Conservation (phyloP, 352 stramenopile species). For the Aphanomyces euteiches region DNA sequence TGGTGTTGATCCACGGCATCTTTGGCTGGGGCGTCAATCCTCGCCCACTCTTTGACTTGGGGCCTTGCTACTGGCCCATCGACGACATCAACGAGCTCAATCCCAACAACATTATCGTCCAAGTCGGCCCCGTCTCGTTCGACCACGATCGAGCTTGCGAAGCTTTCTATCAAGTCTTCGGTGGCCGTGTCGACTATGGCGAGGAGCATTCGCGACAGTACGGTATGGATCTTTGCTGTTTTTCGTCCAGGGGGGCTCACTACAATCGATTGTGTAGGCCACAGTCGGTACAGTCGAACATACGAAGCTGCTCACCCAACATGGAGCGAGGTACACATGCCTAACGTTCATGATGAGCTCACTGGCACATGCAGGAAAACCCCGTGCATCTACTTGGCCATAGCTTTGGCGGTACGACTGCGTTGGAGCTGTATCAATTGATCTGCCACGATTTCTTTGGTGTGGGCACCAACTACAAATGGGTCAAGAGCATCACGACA, state of each 20-base stretch:
- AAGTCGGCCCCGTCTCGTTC: slow-evolving; percentile 60
- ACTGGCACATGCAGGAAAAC: slow-evolving; percentile 27
- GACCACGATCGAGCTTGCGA: slow-evolving; percentile 72
- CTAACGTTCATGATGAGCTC: background rate
- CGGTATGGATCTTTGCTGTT: slow-evolving; percentile 11
- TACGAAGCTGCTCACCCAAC: slow-evolving; percentile 29
- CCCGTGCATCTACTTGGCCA: slow-evolving; percentile 65
- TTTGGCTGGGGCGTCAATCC: slow-evolving; percentile 48
- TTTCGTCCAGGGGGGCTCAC: background rate
- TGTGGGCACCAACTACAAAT: slow-evolving; percentile 49
- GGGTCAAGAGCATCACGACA: slow-evolving; percentile 57
- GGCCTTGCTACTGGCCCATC: slow-evolving; percentile 62
- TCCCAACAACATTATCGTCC: slow-evolving; percentile 55
- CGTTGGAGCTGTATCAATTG: slow-evolving; percentile 71
- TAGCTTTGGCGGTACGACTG: slow-evolving; percentile 60
- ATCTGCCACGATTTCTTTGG: slow-evolving; percentile 52
- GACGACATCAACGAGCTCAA: slow-evolving; percentile 42
- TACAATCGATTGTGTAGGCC: slow-evolving; percentile 18
- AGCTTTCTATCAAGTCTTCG: slow-evolving; percentile 61
- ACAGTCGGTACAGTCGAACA: slow-evolving; percentile 47
- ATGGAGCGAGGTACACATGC: background rate
- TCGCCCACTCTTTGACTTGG: slow-evolving; percentile 45
- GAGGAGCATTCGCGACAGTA: slow-evolving; percentile 38
- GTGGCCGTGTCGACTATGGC: slow-evolving; percentile 62
- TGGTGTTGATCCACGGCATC: slow-evolving; percentile 57